Evolutionary conservation across 2,329 filamentous ascomycete genomes (phyloP).

Genomic region (Fusarium cyanostomum): DNA sequence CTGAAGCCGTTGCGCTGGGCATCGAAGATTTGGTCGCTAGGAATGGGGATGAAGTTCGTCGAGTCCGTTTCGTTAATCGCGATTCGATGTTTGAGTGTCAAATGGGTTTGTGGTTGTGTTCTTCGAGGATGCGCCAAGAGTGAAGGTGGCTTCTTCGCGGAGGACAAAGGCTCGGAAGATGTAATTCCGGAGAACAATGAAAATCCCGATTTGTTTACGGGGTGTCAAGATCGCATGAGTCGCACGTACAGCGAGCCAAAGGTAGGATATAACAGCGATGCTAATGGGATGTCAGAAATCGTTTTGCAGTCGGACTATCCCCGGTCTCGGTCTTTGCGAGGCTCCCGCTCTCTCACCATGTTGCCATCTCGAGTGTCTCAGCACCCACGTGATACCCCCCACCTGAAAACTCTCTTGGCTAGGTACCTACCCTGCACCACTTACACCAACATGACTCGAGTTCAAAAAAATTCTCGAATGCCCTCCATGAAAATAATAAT

Average conservation of each 20-base stretch:
- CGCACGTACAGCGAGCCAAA: constrained; percentile 4
- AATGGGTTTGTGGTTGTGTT: constrained; percentile 6
- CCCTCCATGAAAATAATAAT: too few species aligned
- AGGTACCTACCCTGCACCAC: constrained; percentile 27
- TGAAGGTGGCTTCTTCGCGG: constrained; percentile 36
- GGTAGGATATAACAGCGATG: constrained; percentile 22
- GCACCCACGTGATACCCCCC: constrained; percentile 38
- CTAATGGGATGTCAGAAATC: constrained; percentile 33
- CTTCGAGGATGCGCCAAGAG: constrained; percentile 22
- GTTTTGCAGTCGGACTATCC: constrained; percentile 34
- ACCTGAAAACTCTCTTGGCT: background rate
- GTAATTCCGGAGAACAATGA: background rate
- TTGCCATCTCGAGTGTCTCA: constrained; percentile 24
- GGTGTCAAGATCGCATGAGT: constrained; percentile 18
- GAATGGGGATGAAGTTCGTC: background rate
- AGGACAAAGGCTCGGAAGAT: constrained; percentile 2
- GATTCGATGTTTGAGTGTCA: background rate
- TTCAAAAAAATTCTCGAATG: too few species aligned
- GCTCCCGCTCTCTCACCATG: constrained; percentile 21
- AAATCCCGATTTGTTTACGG: background rate
- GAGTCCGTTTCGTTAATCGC: constrained; percentile 10
- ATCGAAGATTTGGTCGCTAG: constrained; percentile 38
- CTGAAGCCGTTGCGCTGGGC: constrained; percentile 63
- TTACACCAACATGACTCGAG: constrained; percentile 9
- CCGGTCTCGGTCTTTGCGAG: constrained; percentile 24